Evolutionary conservation across 1,284 basidiomycete genomes (phyloP), one percentile per base, ranked within the genome.

Genomic region (Pulveroboletus sp.): DNA sequence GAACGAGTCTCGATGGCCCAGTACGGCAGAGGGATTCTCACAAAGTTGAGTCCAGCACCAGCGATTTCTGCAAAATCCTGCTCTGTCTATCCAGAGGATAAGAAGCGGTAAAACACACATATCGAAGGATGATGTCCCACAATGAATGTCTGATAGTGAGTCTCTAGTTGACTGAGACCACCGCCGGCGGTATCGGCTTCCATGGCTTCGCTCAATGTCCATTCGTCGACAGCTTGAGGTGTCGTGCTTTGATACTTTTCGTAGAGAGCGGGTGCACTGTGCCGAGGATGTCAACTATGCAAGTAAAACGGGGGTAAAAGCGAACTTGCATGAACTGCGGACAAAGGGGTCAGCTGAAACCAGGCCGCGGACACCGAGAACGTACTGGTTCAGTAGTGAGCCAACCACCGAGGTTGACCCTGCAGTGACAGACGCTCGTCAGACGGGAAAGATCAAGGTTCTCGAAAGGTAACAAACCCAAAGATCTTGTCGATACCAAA

Each of bases 61-160:
- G 92, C 93, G 50, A 97, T 96, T 68, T 92, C 78, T 20, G 91
- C 92, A 67, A 97, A 88, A 74, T 96, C 94, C 68, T 87, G 74
- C 71, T 96, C 94, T 35, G 94, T 96, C 86, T 92, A 67, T 44
- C 42, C 49, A 53, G 18, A 50, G 49, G 35, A 57, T 59, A 14
- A 63, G 60, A 26, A 53, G 54, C 0, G 10, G 35, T 18, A 28
- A 36, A 33, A 46, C 40, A 48, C n/a, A 4, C 26, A 38, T n/a
- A 58, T 18, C 52, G 48, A 28, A 60, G 31, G 57, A 49, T 2
- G 18, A 29, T 59, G 40, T 54, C 84, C 55, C 56, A 92, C 91
- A 58, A 94, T 87, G 72, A 94, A 94, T 0, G 87, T 91, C 51
- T 82, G 76, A 70, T 94, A 94, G 70, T 96, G 93, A 20, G 86